Evolutionary conservation across 768 basidiomycete genomes (phyloP).

Genomic region (Boletus barrowsii): DNA sequence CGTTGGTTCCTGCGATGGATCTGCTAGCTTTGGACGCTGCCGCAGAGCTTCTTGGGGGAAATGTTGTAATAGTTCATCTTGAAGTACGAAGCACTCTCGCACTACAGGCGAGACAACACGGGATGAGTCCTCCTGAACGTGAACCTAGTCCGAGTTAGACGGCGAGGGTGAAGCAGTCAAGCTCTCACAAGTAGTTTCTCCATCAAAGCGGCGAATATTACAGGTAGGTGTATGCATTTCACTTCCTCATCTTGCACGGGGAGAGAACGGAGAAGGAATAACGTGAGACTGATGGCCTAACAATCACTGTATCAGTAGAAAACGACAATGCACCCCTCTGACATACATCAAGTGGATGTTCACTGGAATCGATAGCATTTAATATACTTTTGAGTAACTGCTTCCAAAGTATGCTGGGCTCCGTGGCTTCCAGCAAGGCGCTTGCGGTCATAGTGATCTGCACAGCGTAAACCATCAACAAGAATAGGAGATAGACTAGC

Average conservation of each 20-base stretch:
- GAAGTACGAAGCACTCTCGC: conserved; percentile 44
- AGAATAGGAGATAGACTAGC: neutral
- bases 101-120: conserved; percentile 36
- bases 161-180: neutral
- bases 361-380: conserved; percentile 48
- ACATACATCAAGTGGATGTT: conserved; percentile 46
- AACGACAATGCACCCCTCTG: neutral
- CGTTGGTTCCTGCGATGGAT: conserved; percentile 33
- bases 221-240: conserved; percentile 72
- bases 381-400: conserved; percentile 60
- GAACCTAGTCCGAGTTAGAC: conserved; percentile 28
- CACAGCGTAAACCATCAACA: neutral
- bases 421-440: conserved; percentile 89
- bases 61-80: conserved; percentile 51
- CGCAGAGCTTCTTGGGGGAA: conserved; percentile 49
- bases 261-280: conserved; percentile 73
- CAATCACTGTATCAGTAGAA: conserved; percentile 3
- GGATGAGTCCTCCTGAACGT: conserved; percentile 35
- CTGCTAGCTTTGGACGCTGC: conserved; percentile 47
- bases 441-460: conserved; percentile 80
- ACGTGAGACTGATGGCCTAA: conserved; percentile 64
- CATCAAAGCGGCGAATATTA: conserved; percentile 67
- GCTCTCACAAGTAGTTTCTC: conserved; percentile 59
- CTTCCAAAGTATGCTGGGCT: conserved; percentile 87
- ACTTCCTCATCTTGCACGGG: conserved; percentile 85